Evolutionary conservation across 1,139 yeast genomes (phyloP).

Genomic region (Yamadazyma jaroonii): DNA sequence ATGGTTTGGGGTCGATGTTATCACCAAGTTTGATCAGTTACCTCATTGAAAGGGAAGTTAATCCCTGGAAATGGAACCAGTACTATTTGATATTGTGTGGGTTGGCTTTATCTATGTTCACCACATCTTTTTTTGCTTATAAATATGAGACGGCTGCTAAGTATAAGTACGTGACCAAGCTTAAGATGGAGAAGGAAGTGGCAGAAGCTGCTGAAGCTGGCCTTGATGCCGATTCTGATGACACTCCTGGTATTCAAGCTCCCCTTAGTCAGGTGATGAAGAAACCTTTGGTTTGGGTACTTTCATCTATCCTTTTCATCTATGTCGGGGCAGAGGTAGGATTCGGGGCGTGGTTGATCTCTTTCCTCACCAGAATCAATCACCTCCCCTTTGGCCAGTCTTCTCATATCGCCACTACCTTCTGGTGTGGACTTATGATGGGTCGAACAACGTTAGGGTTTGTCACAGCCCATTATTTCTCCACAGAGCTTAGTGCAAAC

Average conservation of each 20-base stretch:
- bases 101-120: constrained; percentile 13
- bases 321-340: constrained; percentile 71
- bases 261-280: constrained; percentile 6
- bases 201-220: constrained; percentile 8
- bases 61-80: constrained; percentile 48
- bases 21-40: constrained; percentile 59
- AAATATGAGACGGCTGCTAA: constrained; percentile 55
- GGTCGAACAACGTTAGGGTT: constrained; percentile 64
- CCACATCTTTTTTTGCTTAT: constrained; percentile 26
- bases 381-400: constrained; percentile 42
- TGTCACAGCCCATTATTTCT: constrained; percentile 50
- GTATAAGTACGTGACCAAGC: constrained; percentile 36
- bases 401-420: constrained; percentile 60
- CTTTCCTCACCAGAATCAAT: constrained; percentile 53
- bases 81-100: constrained; percentile 39
- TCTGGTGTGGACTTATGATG: constrained; percentile 63
- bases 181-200: constrained; percentile 9
- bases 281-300: constrained; percentile 40
- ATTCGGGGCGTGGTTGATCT: constrained; percentile 66
- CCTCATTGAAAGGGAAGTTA: constrained; percentile 28
- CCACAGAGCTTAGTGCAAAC: constrained; percentile 46
- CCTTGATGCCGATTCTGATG: constrained; percentile 3
- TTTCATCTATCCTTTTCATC: constrained; percentile 51
- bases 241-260: not conserved
- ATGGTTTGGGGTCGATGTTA: constrained; percentile 66